Percentiles rank a stretch among this genome's conserved stretches.
Conservation (phyloP, 2,329 filamentous ascomycete genomes). For the Pseudogymnoascus sp. region DNA sequence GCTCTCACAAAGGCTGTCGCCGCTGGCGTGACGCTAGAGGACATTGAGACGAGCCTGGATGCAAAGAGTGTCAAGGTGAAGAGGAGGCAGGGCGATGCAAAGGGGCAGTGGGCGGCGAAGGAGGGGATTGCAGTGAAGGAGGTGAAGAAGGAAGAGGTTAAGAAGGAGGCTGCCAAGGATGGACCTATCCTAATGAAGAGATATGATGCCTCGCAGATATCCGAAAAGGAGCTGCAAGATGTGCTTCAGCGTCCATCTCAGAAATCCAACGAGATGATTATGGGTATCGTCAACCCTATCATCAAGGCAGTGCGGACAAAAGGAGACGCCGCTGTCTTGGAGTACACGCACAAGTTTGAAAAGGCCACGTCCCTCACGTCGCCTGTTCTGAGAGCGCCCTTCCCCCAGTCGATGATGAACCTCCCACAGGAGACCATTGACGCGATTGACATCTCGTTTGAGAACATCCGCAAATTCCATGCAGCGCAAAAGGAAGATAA, state of each 20-base stretch:
- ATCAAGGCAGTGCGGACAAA: slow-evolving; percentile 76
- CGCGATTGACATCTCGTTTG: slow-evolving; percentile 88
- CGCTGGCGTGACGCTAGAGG: slow-evolving; percentile 74
- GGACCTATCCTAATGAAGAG: slow-evolving; percentile 71
- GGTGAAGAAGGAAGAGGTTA: slow-evolving; percentile 38
- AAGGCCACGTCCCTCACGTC: slow-evolving; percentile 86
- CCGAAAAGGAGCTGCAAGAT: slow-evolving; percentile 57
- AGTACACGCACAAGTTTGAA: slow-evolving; percentile 97
- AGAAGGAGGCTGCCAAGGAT: slow-evolving; percentile 44
- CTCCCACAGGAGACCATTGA: slow-evolving; percentile 73
- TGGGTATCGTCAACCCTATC: slow-evolving; percentile 85
- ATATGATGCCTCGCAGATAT: slow-evolving; percentile 59
- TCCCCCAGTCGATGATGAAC: slow-evolving; percentile 77
- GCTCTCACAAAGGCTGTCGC: slow-evolving; percentile 81
- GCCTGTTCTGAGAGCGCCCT: slow-evolving; percentile 83
- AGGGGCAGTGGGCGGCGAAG: slow-evolving; percentile 84
- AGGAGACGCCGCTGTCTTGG: slow-evolving; percentile 80
- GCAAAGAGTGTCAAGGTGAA: slow-evolving; percentile 94
- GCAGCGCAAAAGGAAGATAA: slow-evolving; percentile 80
- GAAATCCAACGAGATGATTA: slow-evolving; percentile 86
- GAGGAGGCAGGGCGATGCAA: slow-evolving; percentile 85
- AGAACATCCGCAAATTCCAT: slow-evolving; percentile 94
- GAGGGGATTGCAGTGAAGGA: slow-evolving; percentile 52
- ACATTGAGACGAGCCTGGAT: slow-evolving; percentile 87
- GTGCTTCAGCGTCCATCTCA: slow-evolving; percentile 85